A percentile compares a stretch with the other conserved stretches of the same genome.
Evolutionary conservation across 140 eudicot species (phyloP).

Genomic region (Cichorium intybus): DNA sequence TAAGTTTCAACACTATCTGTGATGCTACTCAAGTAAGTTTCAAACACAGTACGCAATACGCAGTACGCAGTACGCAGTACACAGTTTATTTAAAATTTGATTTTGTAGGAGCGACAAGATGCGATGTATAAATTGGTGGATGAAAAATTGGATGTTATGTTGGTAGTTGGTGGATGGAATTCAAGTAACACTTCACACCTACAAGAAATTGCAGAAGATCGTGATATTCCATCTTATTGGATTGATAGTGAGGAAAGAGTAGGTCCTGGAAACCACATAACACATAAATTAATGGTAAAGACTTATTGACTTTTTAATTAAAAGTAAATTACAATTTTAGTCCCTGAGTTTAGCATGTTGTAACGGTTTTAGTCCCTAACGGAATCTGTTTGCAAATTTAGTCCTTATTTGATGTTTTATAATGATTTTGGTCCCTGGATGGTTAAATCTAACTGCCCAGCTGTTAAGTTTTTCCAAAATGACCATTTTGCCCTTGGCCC

Average conservation of each 20-base stretch:
- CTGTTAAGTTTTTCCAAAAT: no score
- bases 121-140: constrained; percentile 93
- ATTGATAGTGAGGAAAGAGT: constrained; percentile 72
- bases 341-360: no score
- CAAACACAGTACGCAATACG: no score
- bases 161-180: constrained; percentile 96
- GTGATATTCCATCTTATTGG: constrained; percentile 93
- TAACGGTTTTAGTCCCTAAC: no score
- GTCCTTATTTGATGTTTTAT: no score
- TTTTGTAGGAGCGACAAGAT: constrained; percentile 86
- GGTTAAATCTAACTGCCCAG: no score
- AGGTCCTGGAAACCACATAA: constrained; percentile 85
- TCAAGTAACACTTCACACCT: constrained; percentile 95
- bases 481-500: background rate
- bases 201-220: constrained; percentile 93
- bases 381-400: no score
- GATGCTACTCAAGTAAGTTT: constrained; percentile 90
- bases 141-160: constrained; percentile 66
- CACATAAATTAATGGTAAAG: constrained; percentile 60
- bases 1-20: constrained; percentile 90
- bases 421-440: no score
- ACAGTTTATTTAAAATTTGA: background rate
- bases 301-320: background rate
- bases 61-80: no score
- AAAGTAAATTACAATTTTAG: no score